A percentile compares a stretch with the other conserved stretches of the same genome.
Conservation (phyloP, 148 eudicot species). For the Dianthus caryophyllus region DNA sequence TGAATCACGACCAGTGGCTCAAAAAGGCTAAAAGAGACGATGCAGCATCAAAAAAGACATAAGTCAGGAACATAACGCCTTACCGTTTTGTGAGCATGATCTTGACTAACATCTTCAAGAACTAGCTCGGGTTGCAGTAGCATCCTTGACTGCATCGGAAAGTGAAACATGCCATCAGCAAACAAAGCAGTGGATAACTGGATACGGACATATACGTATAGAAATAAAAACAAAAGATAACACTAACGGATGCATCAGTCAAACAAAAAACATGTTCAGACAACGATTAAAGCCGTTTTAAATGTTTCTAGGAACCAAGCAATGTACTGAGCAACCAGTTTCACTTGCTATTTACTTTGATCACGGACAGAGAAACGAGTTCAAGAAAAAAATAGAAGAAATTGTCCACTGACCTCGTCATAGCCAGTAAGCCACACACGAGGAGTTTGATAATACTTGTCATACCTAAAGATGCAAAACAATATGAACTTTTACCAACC, state of each 20-base stretch:
- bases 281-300: neutral
- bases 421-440: conserved; percentile 99
- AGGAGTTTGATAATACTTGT: conserved; percentile 97
- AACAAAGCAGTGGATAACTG: too few species aligned
- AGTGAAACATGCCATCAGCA: conserved; percentile 17
- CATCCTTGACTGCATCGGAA: conserved; percentile 83
- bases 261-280: neutral
- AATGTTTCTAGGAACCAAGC: neutral
- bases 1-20: too few species aligned
- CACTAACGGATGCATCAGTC: conserved; percentile 2
- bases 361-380: neutral
- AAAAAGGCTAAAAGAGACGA: too few species aligned
- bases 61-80: conserved; percentile 26
- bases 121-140: conserved; percentile 92
- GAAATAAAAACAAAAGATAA: neutral
- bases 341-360: neutral
- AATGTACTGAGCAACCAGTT: neutral
- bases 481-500: neutral
- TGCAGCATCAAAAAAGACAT: too few species aligned
- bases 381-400: neutral
- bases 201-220: neutral
- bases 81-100: conserved; percentile 97
- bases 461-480: conserved; percentile 52
- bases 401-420: conserved; percentile 74
- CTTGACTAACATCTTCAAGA: conserved; percentile 98